Percentiles rank a stretch among this genome's conserved stretches.
phyloP scores from a whole-genome alignment of 2,329 filamentous ascomycete species.

The Lojkania enalia region DNA sequence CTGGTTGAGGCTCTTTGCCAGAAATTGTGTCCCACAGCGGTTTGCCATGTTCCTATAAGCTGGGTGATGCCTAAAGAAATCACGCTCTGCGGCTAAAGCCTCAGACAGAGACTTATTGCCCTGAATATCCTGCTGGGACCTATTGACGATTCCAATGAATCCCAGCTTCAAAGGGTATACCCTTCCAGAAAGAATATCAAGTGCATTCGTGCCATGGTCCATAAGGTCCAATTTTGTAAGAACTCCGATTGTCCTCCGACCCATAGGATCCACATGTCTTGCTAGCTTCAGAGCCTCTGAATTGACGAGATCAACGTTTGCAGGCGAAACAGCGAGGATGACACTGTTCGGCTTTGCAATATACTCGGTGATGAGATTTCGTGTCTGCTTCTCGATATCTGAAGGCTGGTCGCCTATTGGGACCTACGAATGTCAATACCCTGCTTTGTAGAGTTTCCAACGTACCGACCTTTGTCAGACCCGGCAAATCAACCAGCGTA shows the following conservation, averaged over 20 bases:
- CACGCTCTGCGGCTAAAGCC: slow-evolving; percentile 83
- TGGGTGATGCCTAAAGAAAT: slow-evolving; percentile 96
- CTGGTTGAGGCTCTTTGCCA: slow-evolving; percentile 92
- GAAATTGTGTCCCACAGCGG: slow-evolving; percentile 88
- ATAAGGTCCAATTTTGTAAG: slow-evolving; percentile 97
- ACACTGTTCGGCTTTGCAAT: slow-evolving; percentile 99
- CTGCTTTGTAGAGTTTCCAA: slow-evolving; percentile 3
- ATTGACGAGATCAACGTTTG: slow-evolving; percentile 97
- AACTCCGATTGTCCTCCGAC: slow-evolving; percentile 92
- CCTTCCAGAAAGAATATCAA: slow-evolving; percentile 95
- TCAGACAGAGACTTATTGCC: slow-evolving; percentile 93
- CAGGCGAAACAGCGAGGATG: slow-evolving; percentile 91
- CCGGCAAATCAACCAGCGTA: slow-evolving; percentile 93
- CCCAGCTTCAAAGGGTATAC: slow-evolving; percentile 97
- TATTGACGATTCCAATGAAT: slow-evolving; percentile 97
- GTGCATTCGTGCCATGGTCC: slow-evolving; percentile 97
- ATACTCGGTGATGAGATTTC: slow-evolving; percentile 95
- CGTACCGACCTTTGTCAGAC: slow-evolving; percentile 78
- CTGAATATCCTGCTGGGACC: slow-evolving; percentile 97
- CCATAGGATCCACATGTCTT: slow-evolving; percentile 93
- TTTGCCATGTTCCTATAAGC: slow-evolving; percentile 95
- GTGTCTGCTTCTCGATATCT: slow-evolving; percentile 98
- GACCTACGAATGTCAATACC: slow-evolving; percentile 59
- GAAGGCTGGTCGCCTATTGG: slow-evolving; percentile 96
- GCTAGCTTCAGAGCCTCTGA: slow-evolving; percentile 96